Percentiles rank a stretch among this genome's conserved stretches.
These are phyloP conservation scores for Stephania japonica DNA, from an alignment of 164 flowering plant species.

Conservation along the genomic window DNA sequence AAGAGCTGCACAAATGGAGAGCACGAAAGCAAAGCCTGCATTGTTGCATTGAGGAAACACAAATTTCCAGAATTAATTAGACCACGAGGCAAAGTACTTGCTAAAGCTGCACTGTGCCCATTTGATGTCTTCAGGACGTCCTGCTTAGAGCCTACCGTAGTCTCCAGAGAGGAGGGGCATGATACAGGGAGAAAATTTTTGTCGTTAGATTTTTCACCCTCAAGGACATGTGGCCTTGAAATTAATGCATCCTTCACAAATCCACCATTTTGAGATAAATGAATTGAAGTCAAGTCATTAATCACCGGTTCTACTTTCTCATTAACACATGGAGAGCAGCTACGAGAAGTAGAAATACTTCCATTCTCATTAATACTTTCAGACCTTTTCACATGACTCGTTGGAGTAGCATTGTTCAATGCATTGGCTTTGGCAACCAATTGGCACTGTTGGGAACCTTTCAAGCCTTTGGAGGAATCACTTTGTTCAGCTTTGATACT, in stretches of 20 bases:
- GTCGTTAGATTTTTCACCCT: slow-evolving; percentile 20
- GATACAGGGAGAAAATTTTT: not conserved
- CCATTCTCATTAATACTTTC: slow-evolving; percentile 40
- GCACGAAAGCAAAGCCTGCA: slow-evolving; percentile 92
- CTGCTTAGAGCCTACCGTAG: slow-evolving; percentile 16
- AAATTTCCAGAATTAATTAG: slow-evolving; percentile 82
- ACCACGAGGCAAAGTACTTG: slow-evolving; percentile 63
- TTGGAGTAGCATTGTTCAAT: slow-evolving; percentile 10
- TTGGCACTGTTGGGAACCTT: slow-evolving; percentile 10
- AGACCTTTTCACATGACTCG: slow-evolving; percentile 8
- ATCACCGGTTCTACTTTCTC: slow-evolving; percentile 9
- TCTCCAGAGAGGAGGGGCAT: slow-evolving; percentile 15
- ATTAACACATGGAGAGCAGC: slow-evolving; percentile 19
- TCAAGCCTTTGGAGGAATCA: slow-evolving; percentile 21
- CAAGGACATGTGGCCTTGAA: slow-evolving; percentile 18
- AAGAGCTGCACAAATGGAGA: slow-evolving; percentile 79
- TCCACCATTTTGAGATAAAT: slow-evolving; percentile 20
- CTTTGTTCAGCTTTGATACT: slow-evolving; percentile 18
- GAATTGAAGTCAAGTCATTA: slow-evolving; percentile 13
- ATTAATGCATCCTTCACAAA: slow-evolving; percentile 20
- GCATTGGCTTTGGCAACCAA: slow-evolving; percentile 14
- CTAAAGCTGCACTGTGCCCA: slow-evolving; percentile 18
- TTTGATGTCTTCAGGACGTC: slow-evolving; percentile 21
- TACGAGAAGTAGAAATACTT: slow-evolving; percentile 9
- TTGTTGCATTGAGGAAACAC: slow-evolving; percentile 92